A percentile compares a stretch with the other conserved stretches of the same genome.
Evolutionary conservation across 1,284 basidiomycete genomes (phyloP).

Genomic region (Heliocybe sulcata): DNA sequence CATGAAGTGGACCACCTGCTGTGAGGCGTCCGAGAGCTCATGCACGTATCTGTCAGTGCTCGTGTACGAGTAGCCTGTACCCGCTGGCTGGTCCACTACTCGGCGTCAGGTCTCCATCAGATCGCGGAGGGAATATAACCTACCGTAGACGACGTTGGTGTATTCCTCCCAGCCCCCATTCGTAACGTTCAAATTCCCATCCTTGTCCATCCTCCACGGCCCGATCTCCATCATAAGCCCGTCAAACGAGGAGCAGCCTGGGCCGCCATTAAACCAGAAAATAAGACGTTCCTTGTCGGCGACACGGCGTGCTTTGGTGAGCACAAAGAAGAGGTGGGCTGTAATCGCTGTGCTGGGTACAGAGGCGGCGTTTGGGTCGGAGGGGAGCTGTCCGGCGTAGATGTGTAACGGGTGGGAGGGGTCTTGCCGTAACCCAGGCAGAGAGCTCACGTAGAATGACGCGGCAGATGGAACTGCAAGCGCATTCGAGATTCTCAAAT

Average conservation of each 20-base stretch:
- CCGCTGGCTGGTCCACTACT: constrained; percentile 92
- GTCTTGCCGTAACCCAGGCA: constrained; percentile 75
- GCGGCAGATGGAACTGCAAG: constrained; percentile 66
- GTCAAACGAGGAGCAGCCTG: constrained; percentile 96
- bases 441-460: constrained; percentile 73
- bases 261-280: constrained; percentile 98
- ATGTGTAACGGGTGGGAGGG: constrained; percentile 65
- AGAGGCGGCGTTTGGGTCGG: constrained; percentile 59
- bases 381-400: constrained; percentile 76
- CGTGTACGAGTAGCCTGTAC: constrained; percentile 90
- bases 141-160: constrained; percentile 91
- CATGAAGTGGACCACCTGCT: constrained; percentile 81
- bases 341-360: constrained; percentile 50
- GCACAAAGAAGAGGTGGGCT: constrained; percentile 84
- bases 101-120: constrained; percentile 4
- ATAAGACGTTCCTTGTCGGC: constrained; percentile 87
- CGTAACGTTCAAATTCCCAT: constrained; percentile 71
- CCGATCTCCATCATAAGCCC: constrained; percentile 98
- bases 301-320: constrained; percentile 81
- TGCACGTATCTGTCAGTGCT: constrained; percentile 83
- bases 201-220: constrained; percentile 79
- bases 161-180: constrained; percentile 99
- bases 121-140: constrained; percentile 20
- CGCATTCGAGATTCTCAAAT: neutral
- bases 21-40: constrained; percentile 62